phyloP scores from a whole-genome alignment of 106 monocot species.

The Allium sativum region DNA sequence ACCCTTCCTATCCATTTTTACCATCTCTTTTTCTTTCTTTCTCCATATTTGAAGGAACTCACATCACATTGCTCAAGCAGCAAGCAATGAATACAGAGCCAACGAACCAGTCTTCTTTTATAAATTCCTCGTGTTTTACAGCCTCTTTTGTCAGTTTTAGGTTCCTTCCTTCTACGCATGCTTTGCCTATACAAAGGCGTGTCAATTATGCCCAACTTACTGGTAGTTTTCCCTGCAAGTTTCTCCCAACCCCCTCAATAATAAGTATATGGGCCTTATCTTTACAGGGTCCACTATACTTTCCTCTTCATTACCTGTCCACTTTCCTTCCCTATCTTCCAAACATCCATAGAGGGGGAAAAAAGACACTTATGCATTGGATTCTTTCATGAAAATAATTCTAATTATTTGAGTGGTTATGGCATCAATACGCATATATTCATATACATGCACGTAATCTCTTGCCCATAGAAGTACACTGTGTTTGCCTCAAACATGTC shows the following conservation, averaged over 20 bases:
- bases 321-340: background rate
- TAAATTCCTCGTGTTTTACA: background rate
- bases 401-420: too few relatives aligned
- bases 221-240: background rate
- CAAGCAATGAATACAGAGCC: slow-evolving; percentile 2
- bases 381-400: too few relatives aligned
- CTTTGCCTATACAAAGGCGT: background rate
- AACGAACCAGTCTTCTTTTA: background rate
- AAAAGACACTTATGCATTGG: too few relatives aligned
- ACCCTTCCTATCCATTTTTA: too few relatives aligned
- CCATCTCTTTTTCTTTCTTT: too few relatives aligned
- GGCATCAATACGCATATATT: too few relatives aligned
- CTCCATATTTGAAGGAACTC: background rate
- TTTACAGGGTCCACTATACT: too few relatives aligned
- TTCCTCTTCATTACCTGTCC: background rate
- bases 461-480: too few relatives aligned
- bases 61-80: background rate
- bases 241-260: background rate
- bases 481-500: too few relatives aligned
- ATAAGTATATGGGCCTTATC: too few relatives aligned
- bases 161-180: background rate
- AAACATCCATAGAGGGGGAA: too few relatives aligned
- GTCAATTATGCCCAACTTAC: background rate
- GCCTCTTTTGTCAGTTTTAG: background rate
- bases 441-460: too few relatives aligned